Evolutionary conservation across 2,329 filamentous ascomycete species (phyloP).

Genomic region (Domatiomyces globalis): DNA sequence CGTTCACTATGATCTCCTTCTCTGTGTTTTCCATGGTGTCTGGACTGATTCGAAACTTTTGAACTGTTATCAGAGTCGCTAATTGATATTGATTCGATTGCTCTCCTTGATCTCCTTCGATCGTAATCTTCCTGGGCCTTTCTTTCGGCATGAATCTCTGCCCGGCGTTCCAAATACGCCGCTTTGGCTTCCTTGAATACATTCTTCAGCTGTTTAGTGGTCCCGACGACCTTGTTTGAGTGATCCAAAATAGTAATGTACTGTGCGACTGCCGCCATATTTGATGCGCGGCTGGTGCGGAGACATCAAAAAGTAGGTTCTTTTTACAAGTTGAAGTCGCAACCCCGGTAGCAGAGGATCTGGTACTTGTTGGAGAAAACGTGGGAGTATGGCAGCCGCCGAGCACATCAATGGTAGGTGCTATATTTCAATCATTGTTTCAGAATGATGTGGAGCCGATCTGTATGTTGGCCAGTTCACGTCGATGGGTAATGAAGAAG

Average conservation of each 20-base stretch:
- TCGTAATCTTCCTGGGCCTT: slow-evolving; percentile 44
- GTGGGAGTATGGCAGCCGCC: background rate
- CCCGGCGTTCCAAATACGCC: slow-evolving; percentile 77
- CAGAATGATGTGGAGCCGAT: background rate
- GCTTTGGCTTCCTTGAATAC: slow-evolving; percentile 87
- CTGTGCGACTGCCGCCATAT: slow-evolving; percentile 39
- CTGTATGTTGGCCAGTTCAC: background rate
- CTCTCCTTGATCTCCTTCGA: slow-evolving; percentile 44
- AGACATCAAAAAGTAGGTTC: background rate
- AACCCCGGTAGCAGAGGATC: background rate
- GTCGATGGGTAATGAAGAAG: background rate
- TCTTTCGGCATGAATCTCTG: slow-evolving; percentile 59
- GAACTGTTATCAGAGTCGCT: slow-evolving; percentile 25
- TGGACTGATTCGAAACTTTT: slow-evolving; percentile 3
- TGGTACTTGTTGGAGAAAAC: background rate
- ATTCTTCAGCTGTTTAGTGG: slow-evolving; percentile 73
- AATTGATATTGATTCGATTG: slow-evolving; percentile 27
- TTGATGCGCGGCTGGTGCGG: background rate
- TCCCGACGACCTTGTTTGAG: slow-evolving; percentile 82
- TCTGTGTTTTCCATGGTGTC: slow-evolving; percentile 17
- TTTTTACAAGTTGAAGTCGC: background rate
- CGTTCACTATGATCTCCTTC: background rate
- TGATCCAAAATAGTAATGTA: slow-evolving; percentile 83
- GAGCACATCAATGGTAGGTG: background rate
- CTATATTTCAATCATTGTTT: background rate